A percentile compares a stretch with the other conserved stretches of the same genome.
These are phyloP conservation scores for Kernera saxatilis DNA, from an alignment of 345 rosid genomes.

Conservation along the genomic window DNA sequence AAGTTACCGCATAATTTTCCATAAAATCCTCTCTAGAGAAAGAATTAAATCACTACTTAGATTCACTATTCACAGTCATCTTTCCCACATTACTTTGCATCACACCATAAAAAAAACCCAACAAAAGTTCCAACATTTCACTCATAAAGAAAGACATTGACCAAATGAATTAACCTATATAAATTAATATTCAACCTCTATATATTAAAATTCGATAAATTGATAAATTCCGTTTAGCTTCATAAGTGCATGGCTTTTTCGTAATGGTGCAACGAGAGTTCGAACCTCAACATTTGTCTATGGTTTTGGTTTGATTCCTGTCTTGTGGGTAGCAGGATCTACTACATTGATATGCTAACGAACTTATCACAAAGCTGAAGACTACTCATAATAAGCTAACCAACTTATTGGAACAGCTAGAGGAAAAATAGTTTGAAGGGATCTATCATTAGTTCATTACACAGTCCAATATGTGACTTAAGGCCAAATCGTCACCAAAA, in stretches of 20 bases:
- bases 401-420: background rate
- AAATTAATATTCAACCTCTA: no score
- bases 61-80: background rate
- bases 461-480: background rate
- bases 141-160: no score
- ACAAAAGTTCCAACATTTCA: no score
- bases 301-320: background rate
- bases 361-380: background rate
- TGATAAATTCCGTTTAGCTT: no score
- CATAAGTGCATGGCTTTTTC: background rate
- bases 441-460: constrained; percentile 2
- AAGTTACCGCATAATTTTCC: constrained; percentile 3
- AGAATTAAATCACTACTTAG: background rate
- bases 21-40: constrained; percentile 48
- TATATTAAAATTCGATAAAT: no score
- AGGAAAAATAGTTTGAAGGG: background rate
- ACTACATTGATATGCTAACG: background rate
- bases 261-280: background rate
- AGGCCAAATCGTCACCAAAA: constrained; percentile 9
- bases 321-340: background rate
- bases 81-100: background rate
- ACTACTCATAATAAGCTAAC: background rate
- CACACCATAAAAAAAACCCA: no score
- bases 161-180: no score
- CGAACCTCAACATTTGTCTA: background rate